Base-by-base conservation (phyloP, 148 eudicot genomes). In the Rhododendron ovatum region DNA sequence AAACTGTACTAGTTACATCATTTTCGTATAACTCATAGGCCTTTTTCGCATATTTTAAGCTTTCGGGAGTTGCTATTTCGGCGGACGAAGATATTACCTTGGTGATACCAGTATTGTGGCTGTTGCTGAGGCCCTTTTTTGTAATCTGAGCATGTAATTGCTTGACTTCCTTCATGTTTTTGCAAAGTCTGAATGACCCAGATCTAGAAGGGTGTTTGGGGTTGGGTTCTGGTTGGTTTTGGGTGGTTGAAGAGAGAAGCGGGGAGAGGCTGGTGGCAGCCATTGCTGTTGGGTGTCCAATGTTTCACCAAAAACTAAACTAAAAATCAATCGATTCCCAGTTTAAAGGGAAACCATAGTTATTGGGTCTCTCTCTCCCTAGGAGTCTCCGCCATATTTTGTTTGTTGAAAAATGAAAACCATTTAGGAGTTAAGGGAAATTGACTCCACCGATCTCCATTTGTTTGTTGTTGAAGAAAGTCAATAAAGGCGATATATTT, bases 91-190 rank as follows among this genome's bases (percentile, higher is more conserved):
- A 81, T n/a, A 90, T 82, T 47, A 47, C 11, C 50, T 47, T 47
- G 50, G 50, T 9, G 50, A 47, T 82, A 17, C 48, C 10, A 22
- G 78, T n/a, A 24, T 76, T 35, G 74, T 35, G 28, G 45, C 22
- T n/a, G 5, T 41, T n/a, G 24, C 28, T 37, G 30, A 75, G 80
- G 85, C 91, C 88, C 18, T 85, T 77, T 63, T 87, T 90, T 80
- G 86, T 84, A 45, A 88, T 41, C 17, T 87, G 89, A 79, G 85
- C 88, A 28, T 90, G 92, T 50, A 87, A 74, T 86, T 90, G 90
- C 79, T 87, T 87, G 51, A 87, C 61, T 83, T 89, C 87, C 61
- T 81, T 51, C 9, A 89, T 48, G 78, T 84, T 89, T 87, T 65
- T 87, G 89, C 88, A 84, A 30, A 51, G 33, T 87, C 82, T 87